Conservation (phyloP, 495 filamentous ascomycete species). For the Chaetomidium leptoderma region DNA sequence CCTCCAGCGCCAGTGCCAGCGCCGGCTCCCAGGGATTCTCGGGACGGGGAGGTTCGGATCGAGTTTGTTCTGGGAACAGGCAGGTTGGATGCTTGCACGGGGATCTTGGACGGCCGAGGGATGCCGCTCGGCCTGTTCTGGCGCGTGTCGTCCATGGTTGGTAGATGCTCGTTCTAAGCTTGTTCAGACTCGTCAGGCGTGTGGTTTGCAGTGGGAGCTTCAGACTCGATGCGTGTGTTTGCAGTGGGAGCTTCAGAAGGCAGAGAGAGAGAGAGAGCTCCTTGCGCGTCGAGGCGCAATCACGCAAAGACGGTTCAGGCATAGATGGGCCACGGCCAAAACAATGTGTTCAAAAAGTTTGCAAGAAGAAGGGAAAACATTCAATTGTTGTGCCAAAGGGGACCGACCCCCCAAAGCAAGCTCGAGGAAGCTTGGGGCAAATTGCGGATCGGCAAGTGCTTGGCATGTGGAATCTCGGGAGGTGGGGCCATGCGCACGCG, state of each 20-base stretch:
- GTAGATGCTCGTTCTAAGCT: neutral
- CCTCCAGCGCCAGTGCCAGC: slow-evolving; percentile 10
- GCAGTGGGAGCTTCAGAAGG: neutral
- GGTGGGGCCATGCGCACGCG: too few relatives aligned
- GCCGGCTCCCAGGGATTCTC: slow-evolving; percentile 24
- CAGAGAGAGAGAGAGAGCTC: neutral
- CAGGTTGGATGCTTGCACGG: slow-evolving; percentile 30
- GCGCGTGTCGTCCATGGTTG: slow-evolving; percentile 35
- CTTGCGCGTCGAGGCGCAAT: neutral
- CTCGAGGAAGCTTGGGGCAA: slow-evolving; percentile 4
- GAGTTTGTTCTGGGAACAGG: slow-evolving; percentile 30
- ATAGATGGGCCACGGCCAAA: neutral
- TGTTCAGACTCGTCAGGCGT: neutral
- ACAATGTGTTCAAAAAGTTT: neutral
- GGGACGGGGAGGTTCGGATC: slow-evolving; percentile 29
- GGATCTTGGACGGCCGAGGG: slow-evolving; percentile 31
- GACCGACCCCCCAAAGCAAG: neutral
- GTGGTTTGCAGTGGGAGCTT: neutral
- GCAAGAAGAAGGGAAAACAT: neutral
- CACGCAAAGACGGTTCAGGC: neutral
- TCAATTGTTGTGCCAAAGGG: too few relatives aligned
- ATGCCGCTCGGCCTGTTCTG: slow-evolving; percentile 26
- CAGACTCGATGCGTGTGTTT: neutral
- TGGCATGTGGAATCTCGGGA: neutral
- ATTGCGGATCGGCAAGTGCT: slow-evolving; percentile 8